Percentiles rank a stretch among this genome's conserved stretches.
Evolutionary conservation across 1,284 basidiomycete species (phyloP).

Genomic region (Gomphus bonarii): DNA sequence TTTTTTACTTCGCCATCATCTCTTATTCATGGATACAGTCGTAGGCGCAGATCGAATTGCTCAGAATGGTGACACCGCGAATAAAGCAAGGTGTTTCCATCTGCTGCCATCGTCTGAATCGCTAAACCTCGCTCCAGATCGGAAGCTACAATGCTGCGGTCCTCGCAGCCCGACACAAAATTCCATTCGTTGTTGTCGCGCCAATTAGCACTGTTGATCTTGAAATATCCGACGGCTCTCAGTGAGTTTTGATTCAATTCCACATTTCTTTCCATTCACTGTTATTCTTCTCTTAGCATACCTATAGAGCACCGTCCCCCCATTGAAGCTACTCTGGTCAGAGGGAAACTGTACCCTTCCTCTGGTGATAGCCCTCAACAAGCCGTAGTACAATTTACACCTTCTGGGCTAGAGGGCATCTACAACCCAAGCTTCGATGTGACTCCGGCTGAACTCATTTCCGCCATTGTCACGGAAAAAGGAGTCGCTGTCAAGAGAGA

Average conservation of each 20-base stretch:
- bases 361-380: constrained; percentile 38
- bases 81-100: constrained; percentile 52
- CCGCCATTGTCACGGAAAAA: constrained; percentile 84
- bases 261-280: constrained; percentile 6
- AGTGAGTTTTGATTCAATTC: constrained; percentile 34
- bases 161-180: constrained; percentile 71
- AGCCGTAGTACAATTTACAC: constrained; percentile 66
- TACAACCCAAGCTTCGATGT: constrained; percentile 95
- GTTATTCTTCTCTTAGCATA: constrained; percentile 43
- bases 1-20: neutral
- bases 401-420: constrained; percentile 49
- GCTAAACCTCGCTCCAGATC: constrained; percentile 36
- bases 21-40: constrained; percentile 26
- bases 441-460: constrained; percentile 75
- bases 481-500: constrained; percentile 63
- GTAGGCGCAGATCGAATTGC: constrained; percentile 85
- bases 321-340: constrained; percentile 78
- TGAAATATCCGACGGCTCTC: constrained; percentile 56
- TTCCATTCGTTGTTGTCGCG: constrained; percentile 86
- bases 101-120: neutral
- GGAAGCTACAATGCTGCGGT: constrained; percentile 90
- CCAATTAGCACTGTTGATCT: constrained; percentile 86
- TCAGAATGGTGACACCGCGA: constrained; percentile 86
- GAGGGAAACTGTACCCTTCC: constrained; percentile 60
- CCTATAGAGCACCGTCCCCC: constrained; percentile 86